Evolutionary conservation across 2,329 filamentous ascomycete genomes (phyloP).

Genomic region (Trichoderma sp.): DNA sequence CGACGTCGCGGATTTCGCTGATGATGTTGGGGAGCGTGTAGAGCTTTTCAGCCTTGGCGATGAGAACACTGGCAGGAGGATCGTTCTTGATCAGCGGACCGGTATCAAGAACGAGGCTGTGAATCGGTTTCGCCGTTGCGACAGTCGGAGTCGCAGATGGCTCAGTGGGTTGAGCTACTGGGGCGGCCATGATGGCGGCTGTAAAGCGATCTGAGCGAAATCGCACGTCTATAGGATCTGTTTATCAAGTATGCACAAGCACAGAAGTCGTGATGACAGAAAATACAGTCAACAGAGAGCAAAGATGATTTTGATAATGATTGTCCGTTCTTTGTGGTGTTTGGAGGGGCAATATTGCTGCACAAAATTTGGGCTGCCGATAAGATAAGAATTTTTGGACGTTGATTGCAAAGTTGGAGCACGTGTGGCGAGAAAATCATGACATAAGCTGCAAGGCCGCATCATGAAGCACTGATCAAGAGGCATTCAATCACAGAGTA

Average conservation of each 20-base stretch:
- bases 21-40: slow-evolving; percentile 84
- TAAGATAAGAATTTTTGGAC: slow-evolving; percentile 20
- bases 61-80: slow-evolving; percentile 76
- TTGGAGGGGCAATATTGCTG: slow-evolving; percentile 19
- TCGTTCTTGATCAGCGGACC: slow-evolving; percentile 94
- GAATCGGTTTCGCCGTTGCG: slow-evolving; percentile 59
- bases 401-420: not conserved
- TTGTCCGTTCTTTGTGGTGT: not conserved
- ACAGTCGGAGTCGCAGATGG: slow-evolving; percentile 18
- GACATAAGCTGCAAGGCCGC: not conserved
- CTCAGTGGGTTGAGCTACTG: slow-evolving; percentile 12
- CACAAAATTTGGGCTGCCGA: slow-evolving; percentile 18
- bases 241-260: not conserved
- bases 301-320: not conserved
- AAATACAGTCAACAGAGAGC: not conserved
- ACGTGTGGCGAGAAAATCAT: not conserved
- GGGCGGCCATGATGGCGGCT: slow-evolving; percentile 25
- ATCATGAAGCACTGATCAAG: not conserved
- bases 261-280: too few relatives aligned
- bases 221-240: not conserved
- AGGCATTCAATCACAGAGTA: not conserved
- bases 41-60: slow-evolving; percentile 71
- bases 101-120: slow-evolving; percentile 84
- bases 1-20: slow-evolving; percentile 81
- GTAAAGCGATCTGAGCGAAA: too few relatives aligned